Base-by-base conservation (phyloP, 2,329 filamentous ascomycete genomes). In the Incumbomyces delicatus region DNA sequence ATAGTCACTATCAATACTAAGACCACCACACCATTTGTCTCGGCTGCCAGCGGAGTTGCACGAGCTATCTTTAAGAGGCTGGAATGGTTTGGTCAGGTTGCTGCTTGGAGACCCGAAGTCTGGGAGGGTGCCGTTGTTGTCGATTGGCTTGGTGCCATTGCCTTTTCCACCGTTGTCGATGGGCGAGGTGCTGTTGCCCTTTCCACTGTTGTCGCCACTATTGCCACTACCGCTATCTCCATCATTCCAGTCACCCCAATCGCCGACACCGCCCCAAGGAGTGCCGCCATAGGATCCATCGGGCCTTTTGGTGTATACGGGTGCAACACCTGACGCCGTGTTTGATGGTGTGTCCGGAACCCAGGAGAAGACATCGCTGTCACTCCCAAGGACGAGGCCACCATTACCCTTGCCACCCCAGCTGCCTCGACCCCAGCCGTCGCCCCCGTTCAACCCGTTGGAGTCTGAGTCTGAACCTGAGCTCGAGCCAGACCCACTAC, bases 361-460 rank as follows among this genome's bases (percentile, higher is more conserved):
- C 41, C 41, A 44, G 12, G 20, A 33, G 41, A 44, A 44, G 18
- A 44, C 41, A 20, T 44, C 31, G 41, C 36, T 36, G 12, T 27
- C 33, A 18, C 33, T 36, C 6, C 41, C 41, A 29, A 22, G 31
- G 13, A 34, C 13, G n/a, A 18, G 14, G 30, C 36, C 14, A 12
- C 43, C 44, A 20, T 34, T 47, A 14, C 41, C 47, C 31, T 35
- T 39, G 33, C 43, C 50, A n/a, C 53, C 41, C 41, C 41, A 53
- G 44, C 47, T 50, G 14, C 57, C 54, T 18, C 53, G 54, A 46
- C 53, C 51, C 42, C 57, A 49, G 38, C 52, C 41, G 20, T 47
- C 47, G 48, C 35, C 35, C 29, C 16, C 18, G 41, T 45, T 37
- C 12, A 8, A 11, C 17, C 52, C 54, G 41, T 53, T 49, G 14